These are phyloP conservation scores for Pseudogymnoascus sp. DNA, from an alignment of 2,329 filamentous ascomycete genomes.

Conservation along the genomic window DNA sequence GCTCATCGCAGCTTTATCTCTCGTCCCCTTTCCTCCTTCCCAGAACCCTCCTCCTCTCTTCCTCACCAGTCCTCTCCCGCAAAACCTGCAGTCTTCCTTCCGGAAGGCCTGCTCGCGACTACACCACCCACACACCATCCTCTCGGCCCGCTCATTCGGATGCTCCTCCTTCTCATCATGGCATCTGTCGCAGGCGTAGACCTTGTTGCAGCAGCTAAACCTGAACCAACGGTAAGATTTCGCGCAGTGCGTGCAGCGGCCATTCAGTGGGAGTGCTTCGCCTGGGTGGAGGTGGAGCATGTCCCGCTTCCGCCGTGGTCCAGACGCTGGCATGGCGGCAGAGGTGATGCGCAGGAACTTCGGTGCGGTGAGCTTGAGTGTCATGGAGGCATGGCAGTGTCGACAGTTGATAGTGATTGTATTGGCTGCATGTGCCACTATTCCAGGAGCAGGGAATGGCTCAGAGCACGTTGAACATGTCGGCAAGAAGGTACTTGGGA, in stretches of 20 bases:
- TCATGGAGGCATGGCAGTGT: constrained; percentile 73
- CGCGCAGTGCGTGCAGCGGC: constrained; percentile 52
- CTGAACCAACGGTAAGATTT: constrained; percentile 58
- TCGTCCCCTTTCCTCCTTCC: constrained; percentile 81
- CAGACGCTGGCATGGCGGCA: constrained; percentile 32
- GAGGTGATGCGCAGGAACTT: constrained; percentile 68
- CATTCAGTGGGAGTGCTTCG: constrained; percentile 46
- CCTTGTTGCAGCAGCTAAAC: constrained; percentile 55
- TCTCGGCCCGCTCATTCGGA: constrained; percentile 71
- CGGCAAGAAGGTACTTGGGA: constrained; percentile 67
- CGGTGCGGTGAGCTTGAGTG: constrained; percentile 69
- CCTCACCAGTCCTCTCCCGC: constrained; percentile 63
- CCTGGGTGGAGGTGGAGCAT: constrained; percentile 51
- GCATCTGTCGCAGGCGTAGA: constrained; percentile 62
- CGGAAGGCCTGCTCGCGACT: constrained; percentile 75
- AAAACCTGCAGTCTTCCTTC: constrained; percentile 69
- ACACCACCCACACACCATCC: constrained; percentile 78
- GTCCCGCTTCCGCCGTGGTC: constrained; percentile 40
- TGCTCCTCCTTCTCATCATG: constrained; percentile 61
- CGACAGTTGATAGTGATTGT: constrained; percentile 68
- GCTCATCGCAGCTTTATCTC: constrained; percentile 65
- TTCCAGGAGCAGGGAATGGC: constrained; percentile 51
- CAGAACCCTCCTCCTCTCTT: constrained; percentile 67
- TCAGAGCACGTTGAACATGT: constrained; percentile 74
- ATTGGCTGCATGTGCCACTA: constrained; percentile 69